Conservation (phyloP, 2,329 filamentous ascomycete genomes). For the Colletotrichum echinochloae region DNA sequence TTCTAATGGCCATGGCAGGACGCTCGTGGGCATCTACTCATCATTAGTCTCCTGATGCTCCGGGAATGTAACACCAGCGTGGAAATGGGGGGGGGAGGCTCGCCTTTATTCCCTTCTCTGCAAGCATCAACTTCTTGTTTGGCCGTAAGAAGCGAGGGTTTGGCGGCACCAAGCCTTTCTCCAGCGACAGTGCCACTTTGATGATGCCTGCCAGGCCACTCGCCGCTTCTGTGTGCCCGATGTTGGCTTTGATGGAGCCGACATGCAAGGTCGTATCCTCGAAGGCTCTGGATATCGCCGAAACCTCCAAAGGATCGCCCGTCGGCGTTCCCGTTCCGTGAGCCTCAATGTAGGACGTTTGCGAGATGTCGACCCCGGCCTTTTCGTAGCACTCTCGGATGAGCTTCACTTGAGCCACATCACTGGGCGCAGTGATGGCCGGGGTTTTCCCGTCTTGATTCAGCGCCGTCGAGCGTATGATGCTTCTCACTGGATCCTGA, state of each 20-base stretch:
- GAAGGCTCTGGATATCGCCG: neutral
- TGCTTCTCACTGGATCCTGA: neutral
- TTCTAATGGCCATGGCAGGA: neutral
- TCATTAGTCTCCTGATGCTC: too few relatives aligned
- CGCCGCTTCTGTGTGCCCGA: constrained; percentile 64
- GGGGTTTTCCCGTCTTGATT: neutral
- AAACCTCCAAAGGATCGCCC: constrained; percentile 2
- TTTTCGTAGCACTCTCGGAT: constrained; percentile 48
- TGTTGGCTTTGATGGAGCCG: constrained; percentile 66
- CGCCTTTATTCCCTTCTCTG: constrained; percentile 43
- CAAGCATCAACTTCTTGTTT: constrained; percentile 56
- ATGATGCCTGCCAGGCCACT: constrained; percentile 65
- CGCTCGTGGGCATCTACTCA: neutral
- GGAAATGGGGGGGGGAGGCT: constrained; percentile 19
- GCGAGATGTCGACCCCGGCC: constrained; percentile 40
- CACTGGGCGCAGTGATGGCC: neutral
- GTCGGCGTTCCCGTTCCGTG: constrained; percentile 6
- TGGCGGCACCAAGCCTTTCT: constrained; percentile 63
- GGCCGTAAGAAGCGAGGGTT: constrained; percentile 62
- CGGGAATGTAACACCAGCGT: neutral
- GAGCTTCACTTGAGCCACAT: constrained; percentile 46
- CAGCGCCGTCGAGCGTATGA: neutral
- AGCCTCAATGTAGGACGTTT: constrained; percentile 43
- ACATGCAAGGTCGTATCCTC: constrained; percentile 55
- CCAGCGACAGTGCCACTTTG: constrained; percentile 61